Conservation (phyloP, 139 green algal species). For the Micractinium sp. region DNA sequence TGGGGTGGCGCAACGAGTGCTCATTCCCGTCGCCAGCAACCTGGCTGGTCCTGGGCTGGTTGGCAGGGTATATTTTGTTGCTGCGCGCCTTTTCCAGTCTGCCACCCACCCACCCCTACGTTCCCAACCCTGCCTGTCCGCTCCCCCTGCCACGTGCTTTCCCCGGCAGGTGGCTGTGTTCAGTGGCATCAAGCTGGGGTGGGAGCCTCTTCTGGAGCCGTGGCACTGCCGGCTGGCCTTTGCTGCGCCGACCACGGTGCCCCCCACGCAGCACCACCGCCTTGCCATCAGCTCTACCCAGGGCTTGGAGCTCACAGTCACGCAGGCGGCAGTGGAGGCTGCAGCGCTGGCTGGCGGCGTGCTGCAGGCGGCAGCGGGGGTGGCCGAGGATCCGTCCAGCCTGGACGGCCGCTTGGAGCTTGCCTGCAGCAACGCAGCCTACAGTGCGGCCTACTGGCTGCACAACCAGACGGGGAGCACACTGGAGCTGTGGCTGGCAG, state of each 20-base stretch:
- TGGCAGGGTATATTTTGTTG: too few relatives aligned
- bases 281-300: constrained; percentile 25
- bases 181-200: constrained; percentile 68
- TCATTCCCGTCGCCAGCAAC: too few relatives aligned
- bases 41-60: too few relatives aligned
- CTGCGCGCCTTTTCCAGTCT: background rate
- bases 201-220: constrained; percentile 81
- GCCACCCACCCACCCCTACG: background rate
- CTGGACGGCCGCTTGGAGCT: background rate
- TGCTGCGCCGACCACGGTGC: background rate
- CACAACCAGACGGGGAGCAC: constrained; percentile 46
- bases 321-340: constrained; percentile 28
- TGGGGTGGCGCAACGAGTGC: too few relatives aligned
- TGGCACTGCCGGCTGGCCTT: constrained; percentile 58
- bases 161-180: constrained; percentile 54
- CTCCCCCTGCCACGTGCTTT: background rate
- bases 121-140: background rate
- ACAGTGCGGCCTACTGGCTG: constrained; percentile 38
- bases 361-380: background rate
- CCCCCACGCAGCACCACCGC: background rate
- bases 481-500: constrained; percentile 42
- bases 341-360: background rate
- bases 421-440: background rate
- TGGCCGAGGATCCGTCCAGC: background rate
- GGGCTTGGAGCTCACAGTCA: constrained; percentile 62